Conservation (phyloP, 2,329 filamentous ascomycete genomes). For the Alternaria sp. region DNA sequence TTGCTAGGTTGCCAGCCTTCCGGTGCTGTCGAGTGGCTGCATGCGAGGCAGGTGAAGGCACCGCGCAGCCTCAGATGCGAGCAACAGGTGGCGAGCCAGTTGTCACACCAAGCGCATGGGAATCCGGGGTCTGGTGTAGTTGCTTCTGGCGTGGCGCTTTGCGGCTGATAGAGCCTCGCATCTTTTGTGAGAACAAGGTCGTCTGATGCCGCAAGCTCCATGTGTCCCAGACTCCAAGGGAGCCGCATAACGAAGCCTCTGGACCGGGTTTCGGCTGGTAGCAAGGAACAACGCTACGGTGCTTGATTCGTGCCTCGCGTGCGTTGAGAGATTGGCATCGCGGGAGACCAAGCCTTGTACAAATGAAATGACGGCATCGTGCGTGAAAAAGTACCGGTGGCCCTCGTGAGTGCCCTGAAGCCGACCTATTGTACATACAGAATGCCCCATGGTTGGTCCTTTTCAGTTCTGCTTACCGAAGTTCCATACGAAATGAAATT, state of each 20-base stretch:
- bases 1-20: background rate
- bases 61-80: constrained; percentile 4
- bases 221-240: background rate
- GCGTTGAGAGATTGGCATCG: constrained; percentile 12
- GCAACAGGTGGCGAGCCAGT: constrained; percentile 5
- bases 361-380: constrained; percentile 29
- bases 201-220: constrained; percentile 19
- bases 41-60: background rate
- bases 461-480: background rate
- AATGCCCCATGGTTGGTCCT: background rate
- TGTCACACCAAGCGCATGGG: constrained; percentile 12
- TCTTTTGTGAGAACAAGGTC: constrained; percentile 34
- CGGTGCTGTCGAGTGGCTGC: constrained; percentile 12
- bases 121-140: constrained; percentile 17
- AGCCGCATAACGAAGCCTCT: constrained; percentile 15
- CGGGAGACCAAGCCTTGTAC: constrained; percentile 5
- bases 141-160: constrained; percentile 21
- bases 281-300: constrained; percentile 15
- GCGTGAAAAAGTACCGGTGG: constrained; percentile 19
- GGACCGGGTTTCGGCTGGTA: constrained; percentile 17
- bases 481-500: background rate
- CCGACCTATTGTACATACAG: constrained; percentile 13
- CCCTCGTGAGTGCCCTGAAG: constrained; percentile 10
- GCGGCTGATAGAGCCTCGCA: constrained; percentile 22
- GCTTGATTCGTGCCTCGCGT: constrained; percentile 11